phyloP scores from a whole-genome alignment of 106 monocot genomes.

The Ottelia alismoides region DNA sequence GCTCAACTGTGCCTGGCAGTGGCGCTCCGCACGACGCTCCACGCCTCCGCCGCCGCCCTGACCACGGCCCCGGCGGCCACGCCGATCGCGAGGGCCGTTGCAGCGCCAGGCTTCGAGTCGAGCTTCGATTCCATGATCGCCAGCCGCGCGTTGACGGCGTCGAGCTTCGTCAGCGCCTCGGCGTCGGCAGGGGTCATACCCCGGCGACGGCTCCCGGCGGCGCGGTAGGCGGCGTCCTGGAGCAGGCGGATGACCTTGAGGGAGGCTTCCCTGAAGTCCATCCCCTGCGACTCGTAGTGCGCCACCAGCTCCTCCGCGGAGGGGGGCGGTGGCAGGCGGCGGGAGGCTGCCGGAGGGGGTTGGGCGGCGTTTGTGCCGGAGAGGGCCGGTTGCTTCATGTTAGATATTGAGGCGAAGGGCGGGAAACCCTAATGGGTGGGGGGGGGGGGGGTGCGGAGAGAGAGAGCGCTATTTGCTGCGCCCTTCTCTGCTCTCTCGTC shows the following conservation, averaged over 20 bases:
- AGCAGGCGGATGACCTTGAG: slow-evolving; percentile 4
- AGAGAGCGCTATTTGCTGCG: no score
- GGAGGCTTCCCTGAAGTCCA: slow-evolving; percentile 1
- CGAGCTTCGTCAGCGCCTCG: neutral
- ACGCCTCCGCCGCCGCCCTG: no score
- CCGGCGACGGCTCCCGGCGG: neutral
- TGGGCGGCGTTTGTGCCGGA: neutral
- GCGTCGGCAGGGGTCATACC: neutral
- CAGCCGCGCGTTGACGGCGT: neutral
- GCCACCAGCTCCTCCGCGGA: slow-evolving; percentile 1
- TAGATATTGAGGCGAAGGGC: no score
- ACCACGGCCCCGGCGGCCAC: slow-evolving; percentile 1
- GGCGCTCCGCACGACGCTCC: no score
- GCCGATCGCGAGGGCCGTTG: neutral
- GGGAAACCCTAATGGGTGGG: no score
- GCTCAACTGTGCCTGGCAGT: no score
- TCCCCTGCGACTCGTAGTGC: slow-evolving; percentile 2
- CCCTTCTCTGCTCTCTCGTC: no score
- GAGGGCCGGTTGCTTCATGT: no score
- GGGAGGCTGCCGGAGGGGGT: neutral
- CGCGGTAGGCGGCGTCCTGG: neutral
- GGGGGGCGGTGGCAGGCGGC: neutral
- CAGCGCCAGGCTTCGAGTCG: neutral
- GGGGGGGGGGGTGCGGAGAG: no score
- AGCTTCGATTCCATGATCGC: neutral